phyloP scores from a whole-genome alignment of 345 rosid species.

The Populus pruinosa region DNA sequence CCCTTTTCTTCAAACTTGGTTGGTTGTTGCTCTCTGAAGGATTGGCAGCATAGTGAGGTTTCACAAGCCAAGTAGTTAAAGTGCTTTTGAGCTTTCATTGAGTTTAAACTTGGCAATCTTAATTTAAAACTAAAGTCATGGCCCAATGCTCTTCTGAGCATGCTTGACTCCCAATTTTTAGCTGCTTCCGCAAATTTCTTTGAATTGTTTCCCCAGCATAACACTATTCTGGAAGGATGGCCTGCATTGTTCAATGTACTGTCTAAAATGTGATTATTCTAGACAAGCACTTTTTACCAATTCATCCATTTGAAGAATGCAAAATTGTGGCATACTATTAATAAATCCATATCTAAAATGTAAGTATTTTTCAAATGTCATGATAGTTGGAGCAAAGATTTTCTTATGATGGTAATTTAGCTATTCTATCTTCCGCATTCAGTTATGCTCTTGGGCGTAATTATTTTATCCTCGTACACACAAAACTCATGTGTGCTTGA shows the following conservation, averaged over 20 bases:
- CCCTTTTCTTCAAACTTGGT: background rate
- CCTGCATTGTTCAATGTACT: background rate
- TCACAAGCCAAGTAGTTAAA: background rate
- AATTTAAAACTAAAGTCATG: background rate
- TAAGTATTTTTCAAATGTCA: background rate
- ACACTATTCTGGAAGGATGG: background rate
- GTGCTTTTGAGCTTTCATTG: background rate
- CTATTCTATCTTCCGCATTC: background rate
- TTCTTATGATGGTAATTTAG: background rate
- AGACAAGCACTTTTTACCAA: background rate
- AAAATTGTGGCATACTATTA: background rate
- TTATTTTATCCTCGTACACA: background rate
- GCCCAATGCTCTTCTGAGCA: background rate
- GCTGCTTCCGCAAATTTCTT: background rate
- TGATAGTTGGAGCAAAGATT: background rate
- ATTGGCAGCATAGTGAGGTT: background rate
- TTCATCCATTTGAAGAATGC: background rate
- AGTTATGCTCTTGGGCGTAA: background rate
- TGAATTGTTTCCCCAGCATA: background rate
- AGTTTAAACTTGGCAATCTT: background rate
- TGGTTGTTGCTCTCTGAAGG: background rate
- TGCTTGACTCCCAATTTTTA: background rate
- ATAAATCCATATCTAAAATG: background rate
- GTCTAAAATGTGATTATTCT: background rate
- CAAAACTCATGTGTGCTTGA: background rate